These are phyloP conservation scores for Colletotrichum sp. DNA, from an alignment of 2,329 filamentous ascomycete species.

Conservation along the genomic window DNA sequence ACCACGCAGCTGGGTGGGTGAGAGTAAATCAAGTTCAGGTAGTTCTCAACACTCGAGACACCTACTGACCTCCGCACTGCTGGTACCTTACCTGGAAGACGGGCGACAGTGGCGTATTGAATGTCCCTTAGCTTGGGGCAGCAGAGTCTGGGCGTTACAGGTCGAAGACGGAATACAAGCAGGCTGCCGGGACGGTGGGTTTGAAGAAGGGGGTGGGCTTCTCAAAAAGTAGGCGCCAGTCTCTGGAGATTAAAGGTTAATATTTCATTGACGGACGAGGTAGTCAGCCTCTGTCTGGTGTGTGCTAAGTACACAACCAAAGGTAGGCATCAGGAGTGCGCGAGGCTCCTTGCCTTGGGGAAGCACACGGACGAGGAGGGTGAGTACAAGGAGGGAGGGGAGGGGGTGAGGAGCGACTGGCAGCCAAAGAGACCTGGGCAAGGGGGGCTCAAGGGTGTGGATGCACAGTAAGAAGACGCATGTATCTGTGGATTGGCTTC, in stretches of 20 bases:
- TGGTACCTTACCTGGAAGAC: neutral
- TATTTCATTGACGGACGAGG: slow-evolving; percentile 8
- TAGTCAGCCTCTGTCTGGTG: slow-evolving; percentile 1
- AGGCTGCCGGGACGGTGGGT: slow-evolving; percentile 17
- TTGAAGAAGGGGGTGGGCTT: slow-evolving; percentile 18
- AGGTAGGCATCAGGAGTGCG: slow-evolving; percentile 11
- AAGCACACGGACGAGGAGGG: slow-evolving; percentile 13
- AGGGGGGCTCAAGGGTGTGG: neutral
- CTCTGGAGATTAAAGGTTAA: slow-evolving; percentile 18
- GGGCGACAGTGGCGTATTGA: slow-evolving; percentile 10
- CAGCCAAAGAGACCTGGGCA: neutral
- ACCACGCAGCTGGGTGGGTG: neutral
- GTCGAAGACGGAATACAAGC: slow-evolving; percentile 17
- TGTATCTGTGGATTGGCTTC: neutral
- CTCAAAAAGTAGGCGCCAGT: slow-evolving; percentile 2
- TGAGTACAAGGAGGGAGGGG: slow-evolving; percentile 8
- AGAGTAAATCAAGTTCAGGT: neutral
- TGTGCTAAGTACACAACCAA: neutral
- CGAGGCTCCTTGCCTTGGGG: slow-evolving; percentile 17
- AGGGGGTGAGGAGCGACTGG: slow-evolving; percentile 2
- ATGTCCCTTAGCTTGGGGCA: slow-evolving; percentile 10
- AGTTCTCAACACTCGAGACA: neutral
- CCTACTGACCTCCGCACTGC: neutral
- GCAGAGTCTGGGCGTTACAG: slow-evolving; percentile 16
- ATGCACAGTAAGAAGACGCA: neutral